Evolutionary conservation across 2,329 filamentous ascomycete species (phyloP).

Genomic region (Penicillium sp.): DNA sequence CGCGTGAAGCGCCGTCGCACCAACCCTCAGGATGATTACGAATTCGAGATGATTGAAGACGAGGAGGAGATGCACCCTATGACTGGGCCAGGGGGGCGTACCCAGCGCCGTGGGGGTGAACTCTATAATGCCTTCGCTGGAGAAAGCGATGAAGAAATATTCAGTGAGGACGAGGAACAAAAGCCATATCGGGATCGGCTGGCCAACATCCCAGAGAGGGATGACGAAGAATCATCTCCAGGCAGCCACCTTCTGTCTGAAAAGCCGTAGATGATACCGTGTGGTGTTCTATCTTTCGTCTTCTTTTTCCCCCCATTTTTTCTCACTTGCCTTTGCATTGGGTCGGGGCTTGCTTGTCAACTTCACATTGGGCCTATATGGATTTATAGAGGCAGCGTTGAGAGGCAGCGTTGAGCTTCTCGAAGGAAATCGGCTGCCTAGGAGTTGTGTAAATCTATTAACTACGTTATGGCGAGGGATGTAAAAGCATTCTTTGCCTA

Average conservation of each 20-base stretch:
- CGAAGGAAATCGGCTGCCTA: conserved; percentile 11
- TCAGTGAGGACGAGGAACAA: conserved; percentile 47
- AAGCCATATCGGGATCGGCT: conserved; percentile 36
- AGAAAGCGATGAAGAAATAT: conserved; percentile 74
- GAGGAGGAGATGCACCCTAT: conserved; percentile 59
- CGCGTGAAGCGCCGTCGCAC: conserved; percentile 74
- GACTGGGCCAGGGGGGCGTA: conserved; percentile 51
- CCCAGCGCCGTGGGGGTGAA: conserved; percentile 70
- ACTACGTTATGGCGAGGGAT: conserved; percentile 1
- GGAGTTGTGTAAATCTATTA: conserved; percentile 14
- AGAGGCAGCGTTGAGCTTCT: conserved; percentile 7
- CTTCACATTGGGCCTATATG: conserved; percentile 15
- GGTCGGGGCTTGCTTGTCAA: conserved; percentile 11
- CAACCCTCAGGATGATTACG: conserved; percentile 77
- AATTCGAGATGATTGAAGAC: conserved; percentile 89
- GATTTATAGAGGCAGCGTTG: conserved; percentile 6
- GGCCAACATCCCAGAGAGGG: conserved; percentile 22
- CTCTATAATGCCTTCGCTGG: conserved; percentile 97
- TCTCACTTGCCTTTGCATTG: conserved; percentile 12
- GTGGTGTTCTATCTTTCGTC: conserved; percentile 1
- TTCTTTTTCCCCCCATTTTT: conserved; percentile 7
- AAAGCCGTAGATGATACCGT: conserved; percentile 16
- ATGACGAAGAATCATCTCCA: conserved; percentile 20
- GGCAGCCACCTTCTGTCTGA: conserved; percentile 16
- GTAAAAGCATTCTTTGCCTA: neutral